Evolutionary conservation across 176 grass and related monocot genomes (phyloP).

Genomic region (Puccinellia tenuiflora): DNA sequence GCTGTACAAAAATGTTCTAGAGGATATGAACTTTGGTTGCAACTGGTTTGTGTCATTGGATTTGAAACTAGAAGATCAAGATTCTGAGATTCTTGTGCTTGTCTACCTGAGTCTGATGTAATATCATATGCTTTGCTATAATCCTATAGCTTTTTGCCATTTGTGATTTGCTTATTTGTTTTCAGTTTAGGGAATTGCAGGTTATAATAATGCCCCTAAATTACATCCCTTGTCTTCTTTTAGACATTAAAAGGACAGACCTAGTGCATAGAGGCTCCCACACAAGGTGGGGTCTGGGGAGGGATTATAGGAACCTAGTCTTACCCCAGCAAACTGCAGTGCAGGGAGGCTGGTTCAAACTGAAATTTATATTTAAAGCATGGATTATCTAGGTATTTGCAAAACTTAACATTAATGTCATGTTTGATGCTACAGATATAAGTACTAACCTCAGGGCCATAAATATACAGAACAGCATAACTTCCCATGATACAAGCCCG

Average conservation of each 20-base stretch:
- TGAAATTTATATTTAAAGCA: neutral
- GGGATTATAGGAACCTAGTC: too few species aligned
- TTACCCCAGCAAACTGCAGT: too few species aligned
- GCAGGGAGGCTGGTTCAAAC: too few species aligned
- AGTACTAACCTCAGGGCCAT: constrained; percentile 64
- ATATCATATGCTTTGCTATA: neutral
- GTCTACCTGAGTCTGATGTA: constrained; percentile 24
- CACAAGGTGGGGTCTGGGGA: too few species aligned
- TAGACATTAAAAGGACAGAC: too few species aligned
- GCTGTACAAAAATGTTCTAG: neutral
- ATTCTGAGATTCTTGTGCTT: neutral
- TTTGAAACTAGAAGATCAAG: neutral
- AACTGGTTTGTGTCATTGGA: neutral
- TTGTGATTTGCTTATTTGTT: neutral
- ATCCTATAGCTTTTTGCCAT: neutral
- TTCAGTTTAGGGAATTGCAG: too few species aligned
- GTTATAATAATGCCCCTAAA: neutral
- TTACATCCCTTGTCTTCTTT: neutral
- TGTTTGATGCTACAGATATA: neutral
- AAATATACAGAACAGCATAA: constrained; percentile 46
- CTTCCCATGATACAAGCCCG: constrained; percentile 45
- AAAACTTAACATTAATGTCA: neutral
- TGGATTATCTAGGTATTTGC: neutral
- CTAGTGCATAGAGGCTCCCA: too few species aligned
- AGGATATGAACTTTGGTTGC: constrained; percentile 35